phyloP scores from a whole-genome alignment of 75 land plant species.

The Sequoiadendron giganteum region DNA sequence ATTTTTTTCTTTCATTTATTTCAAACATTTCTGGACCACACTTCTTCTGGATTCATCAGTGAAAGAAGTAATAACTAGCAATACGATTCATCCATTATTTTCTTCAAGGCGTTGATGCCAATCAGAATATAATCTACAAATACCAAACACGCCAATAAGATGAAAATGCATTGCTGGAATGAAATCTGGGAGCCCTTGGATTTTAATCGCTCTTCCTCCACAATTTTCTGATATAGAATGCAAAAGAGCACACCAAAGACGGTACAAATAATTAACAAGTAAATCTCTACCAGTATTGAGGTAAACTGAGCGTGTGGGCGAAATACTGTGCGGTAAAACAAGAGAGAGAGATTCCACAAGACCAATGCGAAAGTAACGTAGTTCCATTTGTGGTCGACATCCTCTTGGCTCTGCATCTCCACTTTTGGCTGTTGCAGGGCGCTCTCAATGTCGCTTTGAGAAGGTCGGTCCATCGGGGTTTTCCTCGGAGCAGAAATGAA shows the following conservation, averaged over 20 bases:
- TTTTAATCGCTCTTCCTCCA: not conserved
- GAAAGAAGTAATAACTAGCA: too few species aligned
- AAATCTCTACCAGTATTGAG: not conserved
- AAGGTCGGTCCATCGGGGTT: too few species aligned
- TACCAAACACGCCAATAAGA: not conserved
- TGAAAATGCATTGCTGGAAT: not conserved
- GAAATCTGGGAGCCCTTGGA: not conserved
- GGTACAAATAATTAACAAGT: not conserved
- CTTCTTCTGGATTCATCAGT: too few species aligned
- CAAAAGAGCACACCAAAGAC: not conserved
- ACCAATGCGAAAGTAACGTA: not conserved
- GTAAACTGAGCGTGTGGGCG: not conserved
- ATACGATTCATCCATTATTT: too few species aligned
- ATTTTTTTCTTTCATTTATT: too few species aligned
- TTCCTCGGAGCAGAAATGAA: too few species aligned
- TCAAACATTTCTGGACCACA: too few species aligned
- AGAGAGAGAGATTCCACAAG: not conserved
- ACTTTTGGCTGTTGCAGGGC: not conserved
- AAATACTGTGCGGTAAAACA: not conserved
- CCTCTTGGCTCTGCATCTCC: not conserved
- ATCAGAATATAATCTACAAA: not conserved
- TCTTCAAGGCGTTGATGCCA: too few species aligned
- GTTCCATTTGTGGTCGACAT: not conserved
- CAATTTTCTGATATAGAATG: not conserved
- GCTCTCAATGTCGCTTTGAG: not conserved